These are phyloP conservation scores for Croton setiger DNA, from an alignment of 441 rosid species.

Conservation along the genomic window DNA sequence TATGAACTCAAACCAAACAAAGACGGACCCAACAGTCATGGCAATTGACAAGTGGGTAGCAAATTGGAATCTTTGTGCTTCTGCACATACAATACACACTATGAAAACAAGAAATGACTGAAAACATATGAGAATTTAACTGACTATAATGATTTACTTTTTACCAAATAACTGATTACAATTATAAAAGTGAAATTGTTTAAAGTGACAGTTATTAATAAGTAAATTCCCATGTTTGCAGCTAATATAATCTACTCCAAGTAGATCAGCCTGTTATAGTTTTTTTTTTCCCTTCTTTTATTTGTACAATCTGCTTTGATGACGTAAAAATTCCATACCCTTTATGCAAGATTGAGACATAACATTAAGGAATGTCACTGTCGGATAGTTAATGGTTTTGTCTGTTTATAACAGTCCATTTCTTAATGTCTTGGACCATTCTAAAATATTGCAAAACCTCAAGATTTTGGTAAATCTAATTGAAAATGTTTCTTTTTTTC, in stretches of 20 bases:
- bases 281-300: not conserved
- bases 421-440: not conserved
- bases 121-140: not conserved
- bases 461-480: no score
- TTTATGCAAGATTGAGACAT: not conserved
- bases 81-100: not conserved
- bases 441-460: no score
- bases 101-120: not conserved
- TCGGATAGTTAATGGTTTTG: not conserved
- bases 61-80: conserved; percentile 20
- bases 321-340: not conserved
- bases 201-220: no score
- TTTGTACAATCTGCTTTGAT: not conserved
- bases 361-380: not conserved
- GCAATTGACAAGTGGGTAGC: conserved; percentile 19
- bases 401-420: not conserved
- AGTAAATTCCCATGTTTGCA: not conserved
- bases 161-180: no score
- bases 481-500: no score
- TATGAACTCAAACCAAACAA: conserved; percentile 20
- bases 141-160: not conserved
- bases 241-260: not conserved
- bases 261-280: not conserved
- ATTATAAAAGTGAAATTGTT: no score
- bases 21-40: conserved; percentile 18